Base-by-base conservation (phyloP, 345 rosid species). In the Euphorbia tirucalli region DNA sequence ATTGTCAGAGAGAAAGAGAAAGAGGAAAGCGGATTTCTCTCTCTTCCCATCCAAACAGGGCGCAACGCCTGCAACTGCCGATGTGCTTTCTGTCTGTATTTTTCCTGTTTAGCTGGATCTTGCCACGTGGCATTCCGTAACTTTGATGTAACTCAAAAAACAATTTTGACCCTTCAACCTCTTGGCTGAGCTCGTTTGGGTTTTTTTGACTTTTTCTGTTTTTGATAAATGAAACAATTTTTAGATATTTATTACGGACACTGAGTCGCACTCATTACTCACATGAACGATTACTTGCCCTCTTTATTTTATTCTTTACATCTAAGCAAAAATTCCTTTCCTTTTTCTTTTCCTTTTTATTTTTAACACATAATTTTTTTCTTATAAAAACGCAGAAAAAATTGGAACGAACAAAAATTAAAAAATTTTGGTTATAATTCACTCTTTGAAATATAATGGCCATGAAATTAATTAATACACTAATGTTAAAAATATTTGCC, bases 21-120 rank as follows among this genome's bases (percentile, higher is more conserved):
- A 65, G 61, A 44, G 11, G 57, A 28, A 48, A 70, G 61, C 28
- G 50, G 65, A 44, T 46, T 55, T 54, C 35, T 22, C 63, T 46
- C 68, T 63, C 68, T 18, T n/a, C n/a, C n/a, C n/a, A n/a, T n/a
- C n/a, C n/a, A n/a, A n/a, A n/a, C n/a, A n/a, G n/a, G n/a, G n/a
- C n/a, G n/a, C n/a, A n/a, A 32, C 44, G 70, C 65, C 75, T 49
- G 72, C 72, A 71, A 71, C 50, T 39, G 30, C 75, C 74, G 31
- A 56, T 56, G 70, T 72, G 70, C 59, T 62, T 44, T 44, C 76
- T 70, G 65, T 65, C 61, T 11, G 50, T 43, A 15, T 69, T 63
- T 54, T 11, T 3, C 1, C 43, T 30, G 16, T 25, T 25, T 24
- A 56, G 37, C 22, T n/a, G 62, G 66, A 48, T 15, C 8, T 41